A percentile compares a stretch with the other conserved stretches of the same genome.
phyloP scores from a whole-genome alignment of 495 filamentous ascomycete species.

The Tuber indicum region DNA sequence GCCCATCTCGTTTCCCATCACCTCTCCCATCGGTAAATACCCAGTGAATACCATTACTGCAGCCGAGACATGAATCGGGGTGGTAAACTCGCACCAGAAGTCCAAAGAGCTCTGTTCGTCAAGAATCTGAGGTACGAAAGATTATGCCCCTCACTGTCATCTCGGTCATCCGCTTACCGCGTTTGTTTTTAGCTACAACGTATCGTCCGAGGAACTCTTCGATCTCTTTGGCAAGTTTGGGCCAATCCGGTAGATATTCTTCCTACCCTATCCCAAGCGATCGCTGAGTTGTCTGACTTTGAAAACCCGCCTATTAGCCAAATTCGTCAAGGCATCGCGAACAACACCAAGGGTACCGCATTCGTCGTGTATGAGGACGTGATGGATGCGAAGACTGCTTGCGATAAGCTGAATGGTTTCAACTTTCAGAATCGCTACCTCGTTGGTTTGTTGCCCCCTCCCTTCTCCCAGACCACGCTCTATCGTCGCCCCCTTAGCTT shows the following conservation, averaged over 20 bases:
- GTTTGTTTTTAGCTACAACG: slow-evolving; percentile 67
- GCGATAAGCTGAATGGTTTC: slow-evolving; percentile 98
- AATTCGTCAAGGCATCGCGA: slow-evolving; percentile 96
- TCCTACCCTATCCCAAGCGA: slow-evolving; percentile 14
- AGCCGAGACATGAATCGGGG: slow-evolving; percentile 65
- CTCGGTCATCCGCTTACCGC: slow-evolving; percentile 10
- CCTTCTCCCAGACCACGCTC: neutral
- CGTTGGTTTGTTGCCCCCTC: slow-evolving; percentile 63
- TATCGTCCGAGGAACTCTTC: slow-evolving; percentile 87
- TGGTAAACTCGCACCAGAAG: slow-evolving; percentile 90
- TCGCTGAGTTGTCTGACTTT: slow-evolving; percentile 12
- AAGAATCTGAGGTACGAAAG: slow-evolving; percentile 83
- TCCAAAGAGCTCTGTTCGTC: slow-evolving; percentile 88
- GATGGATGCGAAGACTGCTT: slow-evolving; percentile 96
- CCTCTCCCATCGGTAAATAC: slow-evolving; percentile 8
- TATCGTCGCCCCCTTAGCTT: neutral
- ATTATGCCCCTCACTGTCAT: slow-evolving; percentile 32
- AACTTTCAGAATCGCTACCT: slow-evolving; percentile 99
- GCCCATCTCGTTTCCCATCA: slow-evolving; percentile 17
- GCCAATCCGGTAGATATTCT: slow-evolving; percentile 68
- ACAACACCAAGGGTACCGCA: slow-evolving; percentile 94
- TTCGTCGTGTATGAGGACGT: slow-evolving; percentile 99
- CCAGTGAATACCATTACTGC: slow-evolving; percentile 4
- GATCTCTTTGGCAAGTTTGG: slow-evolving; percentile 93
- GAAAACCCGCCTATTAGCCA: slow-evolving; percentile 54